Percentiles rank a stretch among this genome's conserved stretches.
phyloP scores from a whole-genome alignment of 2,329 filamentous ascomycete species.

The Arthrinium puccinioides region DNA sequence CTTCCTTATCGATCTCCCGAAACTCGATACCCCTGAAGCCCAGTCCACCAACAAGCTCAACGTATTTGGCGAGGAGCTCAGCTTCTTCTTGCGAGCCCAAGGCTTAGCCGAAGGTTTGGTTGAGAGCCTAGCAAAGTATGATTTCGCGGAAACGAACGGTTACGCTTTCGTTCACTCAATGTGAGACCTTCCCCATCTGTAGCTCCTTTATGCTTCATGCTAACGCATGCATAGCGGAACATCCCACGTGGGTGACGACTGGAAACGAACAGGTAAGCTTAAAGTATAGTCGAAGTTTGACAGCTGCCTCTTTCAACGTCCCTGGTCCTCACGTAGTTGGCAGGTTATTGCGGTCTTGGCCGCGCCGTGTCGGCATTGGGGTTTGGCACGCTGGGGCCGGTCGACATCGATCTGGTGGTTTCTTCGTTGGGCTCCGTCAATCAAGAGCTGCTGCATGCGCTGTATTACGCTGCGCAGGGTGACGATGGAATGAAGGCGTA shows the following conservation, averaged over 20 bases:
- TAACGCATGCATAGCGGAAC: conserved; percentile 39
- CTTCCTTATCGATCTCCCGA: conserved; percentile 86
- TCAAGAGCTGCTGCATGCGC: conserved; percentile 52
- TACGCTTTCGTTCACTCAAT: conserved; percentile 83
- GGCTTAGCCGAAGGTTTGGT: conserved; percentile 58
- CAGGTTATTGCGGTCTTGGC: conserved; percentile 70
- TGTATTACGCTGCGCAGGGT: conserved; percentile 49
- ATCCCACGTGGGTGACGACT: conserved; percentile 40
- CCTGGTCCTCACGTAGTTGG: conserved; percentile 5
- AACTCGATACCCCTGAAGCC: conserved; percentile 26
- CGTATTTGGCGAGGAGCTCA: conserved; percentile 62
- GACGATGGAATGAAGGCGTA: conserved; percentile 40
- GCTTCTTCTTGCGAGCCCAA: conserved; percentile 62
- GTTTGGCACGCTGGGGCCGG: conserved; percentile 41
- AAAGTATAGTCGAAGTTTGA: conserved; percentile 11
- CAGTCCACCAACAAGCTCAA: conserved; percentile 27
- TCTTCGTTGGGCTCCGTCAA: conserved; percentile 78
- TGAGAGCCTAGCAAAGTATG: conserved; percentile 66
- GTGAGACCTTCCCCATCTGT: conserved; percentile 37
- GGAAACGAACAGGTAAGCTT: conserved; percentile 32
- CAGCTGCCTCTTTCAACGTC: conserved; percentile 1
- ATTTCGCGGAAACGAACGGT: conserved; percentile 66
- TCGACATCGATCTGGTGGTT: conserved; percentile 70
- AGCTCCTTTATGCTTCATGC: conserved; percentile 4
- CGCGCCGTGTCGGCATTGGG: conserved; percentile 58